Evolutionary conservation across 106 monocot genomes (phyloP).

Genomic region (Triglochin maritima): DNA sequence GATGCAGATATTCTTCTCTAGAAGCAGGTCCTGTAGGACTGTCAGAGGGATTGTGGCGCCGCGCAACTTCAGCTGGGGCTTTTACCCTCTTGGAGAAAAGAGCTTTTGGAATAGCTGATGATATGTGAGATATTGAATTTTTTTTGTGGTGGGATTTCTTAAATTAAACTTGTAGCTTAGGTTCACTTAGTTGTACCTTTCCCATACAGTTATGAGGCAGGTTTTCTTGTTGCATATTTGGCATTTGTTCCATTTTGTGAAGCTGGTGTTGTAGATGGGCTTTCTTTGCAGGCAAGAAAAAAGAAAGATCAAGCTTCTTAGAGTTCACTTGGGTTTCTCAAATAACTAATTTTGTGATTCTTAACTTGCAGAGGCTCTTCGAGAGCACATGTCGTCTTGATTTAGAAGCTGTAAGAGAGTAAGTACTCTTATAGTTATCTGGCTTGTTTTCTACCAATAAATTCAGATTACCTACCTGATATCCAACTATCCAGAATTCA

Average conservation of each 20-base stretch:
- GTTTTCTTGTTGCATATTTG: constrained; percentile 83
- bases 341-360: neutral
- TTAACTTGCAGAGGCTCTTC: constrained; percentile 61
- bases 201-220: constrained; percentile 71
- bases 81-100: constrained; percentile 74
- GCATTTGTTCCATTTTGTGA: constrained; percentile 97
- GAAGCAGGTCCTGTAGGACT: constrained; percentile 31
- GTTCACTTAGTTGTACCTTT: neutral
- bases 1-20: constrained; percentile 50
- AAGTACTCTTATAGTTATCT: constrained; percentile 14
- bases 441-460: too few species aligned
- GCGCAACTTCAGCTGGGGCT: constrained; percentile 67
- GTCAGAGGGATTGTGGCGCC: constrained; percentile 75
- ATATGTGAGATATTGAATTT: constrained; percentile 47
- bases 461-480: too few species aligned
- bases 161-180: neutral
- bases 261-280: constrained; percentile 61
- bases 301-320: neutral
- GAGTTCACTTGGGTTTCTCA: neutral
- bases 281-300: constrained; percentile 70
- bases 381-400: constrained; percentile 94
- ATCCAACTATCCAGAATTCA: too few species aligned
- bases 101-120: constrained; percentile 93
- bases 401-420: constrained; percentile 89
- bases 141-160: neutral